Base-by-base conservation (phyloP, 2,329 filamentous ascomycete genomes). In the Rutstroemia sp. region DNA sequence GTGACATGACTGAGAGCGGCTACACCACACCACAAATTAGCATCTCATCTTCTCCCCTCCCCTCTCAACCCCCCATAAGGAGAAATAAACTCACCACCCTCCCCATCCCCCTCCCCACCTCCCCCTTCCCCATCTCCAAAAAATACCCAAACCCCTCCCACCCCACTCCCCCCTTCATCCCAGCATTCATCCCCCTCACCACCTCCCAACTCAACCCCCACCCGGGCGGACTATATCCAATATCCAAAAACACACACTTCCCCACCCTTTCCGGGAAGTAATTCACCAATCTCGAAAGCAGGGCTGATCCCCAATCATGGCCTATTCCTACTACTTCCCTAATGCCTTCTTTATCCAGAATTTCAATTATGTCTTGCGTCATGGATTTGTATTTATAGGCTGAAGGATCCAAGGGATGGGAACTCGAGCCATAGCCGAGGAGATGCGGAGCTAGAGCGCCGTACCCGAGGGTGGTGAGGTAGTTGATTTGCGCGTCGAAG, bases 391-490 rank as follows among this genome's bases (percentile, higher is more conserved):
- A 42, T 16, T 36, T 42, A 58, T 75, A 74, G 0, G 61, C 58
- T 7, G 64, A 52, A 0, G 65, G 19, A 2, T 64, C 57, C 0
- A 56, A 57, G 0, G 72, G 71, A 36, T 69, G 69, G 47, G 65
- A 64, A 2, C 67, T 71, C 17, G 63, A 66, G 14, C 71, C 73
- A 48, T 70, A 74, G 1, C 73, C 72, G 2, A 74, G 67, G 0
- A 76, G 64, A 57, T 78, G 76, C 0, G 70, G 71, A 0, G 68
- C 75, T 0, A 78, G 49, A 12, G 78, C 63, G 0, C 76, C 76
- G 54, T 76, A 73, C 1, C 74, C 75, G 2, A 58, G 36, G 0
- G 64, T 14, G 23, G 46, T 36, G 58, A 68, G 65, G 49, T 65
- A 59, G 19, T 48, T 23, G n/a, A 65, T 60, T 47, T 66, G 59